These are phyloP conservation scores for Botryotinia calthae DNA, from an alignment of 2,329 filamentous ascomycete species.

Conservation along the genomic window DNA sequence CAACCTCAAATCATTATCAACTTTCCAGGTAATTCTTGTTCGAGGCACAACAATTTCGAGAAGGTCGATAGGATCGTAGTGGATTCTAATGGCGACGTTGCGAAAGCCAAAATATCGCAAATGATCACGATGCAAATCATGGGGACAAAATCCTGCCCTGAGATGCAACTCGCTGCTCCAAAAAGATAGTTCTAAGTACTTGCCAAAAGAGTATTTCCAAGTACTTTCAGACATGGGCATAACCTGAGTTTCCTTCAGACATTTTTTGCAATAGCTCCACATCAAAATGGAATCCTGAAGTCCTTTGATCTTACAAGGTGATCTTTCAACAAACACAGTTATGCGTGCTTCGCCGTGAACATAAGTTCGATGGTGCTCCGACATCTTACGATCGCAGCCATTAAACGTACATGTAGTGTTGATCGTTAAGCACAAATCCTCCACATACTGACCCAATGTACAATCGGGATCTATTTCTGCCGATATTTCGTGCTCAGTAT, in stretches of 20 bases:
- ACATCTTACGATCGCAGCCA: constrained; percentile 84
- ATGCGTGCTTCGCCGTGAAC: constrained; percentile 94
- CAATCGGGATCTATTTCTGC: constrained; percentile 75
- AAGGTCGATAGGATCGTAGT: constrained; percentile 89
- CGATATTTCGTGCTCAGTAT: constrained; percentile 76
- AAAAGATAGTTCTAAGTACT: constrained; percentile 96
- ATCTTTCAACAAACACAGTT: constrained; percentile 82
- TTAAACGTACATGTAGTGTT: constrained; percentile 77
- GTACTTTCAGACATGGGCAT: constrained; percentile 90
- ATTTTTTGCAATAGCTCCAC: constrained; percentile 96
- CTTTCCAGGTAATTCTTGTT: constrained; percentile 92
- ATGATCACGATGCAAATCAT: constrained; percentile 91
- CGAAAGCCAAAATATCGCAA: constrained; percentile 88
- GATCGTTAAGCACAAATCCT: constrained; percentile 78
- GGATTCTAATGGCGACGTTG: constrained; percentile 81
- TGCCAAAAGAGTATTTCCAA: constrained; percentile 98
- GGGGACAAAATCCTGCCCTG: constrained; percentile 73
- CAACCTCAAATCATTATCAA: constrained; percentile 85
- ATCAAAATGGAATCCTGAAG: constrained; percentile 79
- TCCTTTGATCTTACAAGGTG: constrained; percentile 62
- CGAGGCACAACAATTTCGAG: constrained; percentile 93
- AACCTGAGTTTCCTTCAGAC: constrained; percentile 84
- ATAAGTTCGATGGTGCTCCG: constrained; percentile 92
- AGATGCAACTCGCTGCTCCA: constrained; percentile 84
- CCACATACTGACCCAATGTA: constrained; percentile 91